These are phyloP conservation scores for Camillea tinctor DNA, from an alignment of 2,329 filamentous ascomycete genomes.

Conservation along the genomic window DNA sequence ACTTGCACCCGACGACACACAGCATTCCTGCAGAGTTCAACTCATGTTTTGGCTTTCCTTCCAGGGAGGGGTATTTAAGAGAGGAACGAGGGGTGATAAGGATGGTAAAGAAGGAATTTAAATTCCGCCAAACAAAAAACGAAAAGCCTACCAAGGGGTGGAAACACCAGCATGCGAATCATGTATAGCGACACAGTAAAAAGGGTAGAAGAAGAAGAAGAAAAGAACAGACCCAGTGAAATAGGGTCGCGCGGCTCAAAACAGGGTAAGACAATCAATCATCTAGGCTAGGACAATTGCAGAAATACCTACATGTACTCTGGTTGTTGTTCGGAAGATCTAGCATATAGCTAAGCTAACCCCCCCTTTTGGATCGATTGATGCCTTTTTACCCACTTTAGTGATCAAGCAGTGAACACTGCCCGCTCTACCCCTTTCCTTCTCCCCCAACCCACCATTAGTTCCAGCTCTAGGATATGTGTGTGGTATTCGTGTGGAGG, in stretches of 20 bases:
- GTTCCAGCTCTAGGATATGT: neutral
- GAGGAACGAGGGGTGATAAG: neutral
- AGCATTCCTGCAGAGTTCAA: neutral
- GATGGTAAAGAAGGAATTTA: neutral
- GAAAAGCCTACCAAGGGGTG: too few relatives aligned
- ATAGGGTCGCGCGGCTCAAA: neutral
- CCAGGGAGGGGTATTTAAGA: neutral
- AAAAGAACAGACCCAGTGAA: neutral
- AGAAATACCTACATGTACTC: neutral
- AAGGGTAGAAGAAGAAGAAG: neutral
- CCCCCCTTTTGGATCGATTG: too few relatives aligned
- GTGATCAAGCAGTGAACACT: too few relatives aligned
- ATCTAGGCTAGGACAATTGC: neutral
- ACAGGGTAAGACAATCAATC: neutral
- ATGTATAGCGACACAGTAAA: neutral
- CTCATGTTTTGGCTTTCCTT: neutral
- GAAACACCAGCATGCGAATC: neutral
- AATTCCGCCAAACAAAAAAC: too few relatives aligned
- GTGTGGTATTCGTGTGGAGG: neutral
- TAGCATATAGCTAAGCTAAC: too few relatives aligned
- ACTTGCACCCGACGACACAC: constrained; percentile 10
- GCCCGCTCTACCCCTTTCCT: neutral
- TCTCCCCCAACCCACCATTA: neutral
- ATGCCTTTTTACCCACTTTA: too few relatives aligned
- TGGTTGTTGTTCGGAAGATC: too few relatives aligned